Conservation (phyloP, 164 flowering plant species). For the Brasenia schreberi region DNA sequence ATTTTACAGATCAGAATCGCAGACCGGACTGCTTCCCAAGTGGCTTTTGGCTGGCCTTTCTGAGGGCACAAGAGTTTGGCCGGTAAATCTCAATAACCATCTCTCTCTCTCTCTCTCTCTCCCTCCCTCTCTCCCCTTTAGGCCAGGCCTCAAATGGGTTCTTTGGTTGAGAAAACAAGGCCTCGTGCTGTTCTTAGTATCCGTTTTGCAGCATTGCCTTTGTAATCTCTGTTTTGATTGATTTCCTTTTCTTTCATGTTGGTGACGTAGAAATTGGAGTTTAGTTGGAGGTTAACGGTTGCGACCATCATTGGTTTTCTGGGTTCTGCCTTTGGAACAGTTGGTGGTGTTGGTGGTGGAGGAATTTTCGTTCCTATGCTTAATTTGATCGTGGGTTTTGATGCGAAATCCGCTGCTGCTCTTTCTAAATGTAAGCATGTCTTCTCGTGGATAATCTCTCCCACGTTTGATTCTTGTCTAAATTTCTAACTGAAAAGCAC, state of each 20-base stretch:
- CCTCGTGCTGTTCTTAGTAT: too few relatives aligned
- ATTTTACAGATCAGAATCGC: background rate
- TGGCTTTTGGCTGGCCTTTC: too few relatives aligned
- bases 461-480: background rate
- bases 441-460: background rate
- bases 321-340: conserved; percentile 91
- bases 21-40: background rate
- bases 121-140: background rate
- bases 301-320: conserved; percentile 79
- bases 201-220: too few relatives aligned
- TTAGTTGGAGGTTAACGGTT: conserved; percentile 54
- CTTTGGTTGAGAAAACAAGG: too few relatives aligned
- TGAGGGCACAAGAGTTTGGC: conserved; percentile 37
- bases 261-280: conserved; percentile 39
- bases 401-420: conserved; percentile 95
- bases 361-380: conserved; percentile 98
- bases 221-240: background rate
- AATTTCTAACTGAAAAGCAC: background rate
- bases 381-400: conserved; percentile 80
- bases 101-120: conserved; percentile 1
- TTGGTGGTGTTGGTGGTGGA: conserved; percentile 94
- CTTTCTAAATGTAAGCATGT: conserved; percentile 65
- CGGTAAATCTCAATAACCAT: conserved; percentile 26
- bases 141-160: too few relatives aligned
- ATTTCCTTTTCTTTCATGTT: background rate